Base-by-base conservation (phyloP, 495 filamentous ascomycete genomes). In the Aspergillus mulundensis region DNA sequence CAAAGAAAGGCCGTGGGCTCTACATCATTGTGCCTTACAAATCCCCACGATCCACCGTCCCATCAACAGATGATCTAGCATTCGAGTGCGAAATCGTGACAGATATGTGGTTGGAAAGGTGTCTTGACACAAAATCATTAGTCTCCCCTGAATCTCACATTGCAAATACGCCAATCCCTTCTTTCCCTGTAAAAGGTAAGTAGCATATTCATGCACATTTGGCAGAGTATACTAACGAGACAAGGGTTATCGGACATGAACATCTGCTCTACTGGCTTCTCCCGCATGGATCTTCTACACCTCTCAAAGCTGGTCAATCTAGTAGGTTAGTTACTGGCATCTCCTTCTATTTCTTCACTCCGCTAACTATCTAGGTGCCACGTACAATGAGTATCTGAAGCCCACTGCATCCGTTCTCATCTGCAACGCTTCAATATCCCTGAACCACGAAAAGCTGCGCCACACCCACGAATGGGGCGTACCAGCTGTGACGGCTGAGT, bases 41-140 rank as follows among this genome's bases (percentile, higher is more conserved):
- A 38, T 74, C 71, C 14, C 67, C 70, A 14, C 63, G 56, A 32
- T 61, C 63, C 12, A 57, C 71, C 20, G 56, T 74, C 47, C 70
- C 77, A 32, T 71, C 68, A 1, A 69, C 73, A 30, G 68, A 74
- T 55, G 73, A 76, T 48, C 66, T 67, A 58, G 70, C 71, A 5
- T 75, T 77, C 32, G 74, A 69, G 53, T 72, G 74, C 51, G 69
- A 71, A 32, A 68, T 85, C 41, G 87, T 95, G 36, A 97, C 90
- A 10, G 89, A 96, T 60, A 94, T 92, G 79, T 98, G 93, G 85
- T 77, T 97, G 36, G 94, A 98, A 70, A 79, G 83, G 41, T 97
- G 93, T 66, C 72, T 97, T 30, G 82, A 90, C 62, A 79, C 83
- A 15, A 90, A 88, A 62, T 73, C 67, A 8, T 79, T 91, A 53